Conservation (phyloP, 2,329 filamentous ascomycete genomes). For the Xylariaceae sp. region DNA sequence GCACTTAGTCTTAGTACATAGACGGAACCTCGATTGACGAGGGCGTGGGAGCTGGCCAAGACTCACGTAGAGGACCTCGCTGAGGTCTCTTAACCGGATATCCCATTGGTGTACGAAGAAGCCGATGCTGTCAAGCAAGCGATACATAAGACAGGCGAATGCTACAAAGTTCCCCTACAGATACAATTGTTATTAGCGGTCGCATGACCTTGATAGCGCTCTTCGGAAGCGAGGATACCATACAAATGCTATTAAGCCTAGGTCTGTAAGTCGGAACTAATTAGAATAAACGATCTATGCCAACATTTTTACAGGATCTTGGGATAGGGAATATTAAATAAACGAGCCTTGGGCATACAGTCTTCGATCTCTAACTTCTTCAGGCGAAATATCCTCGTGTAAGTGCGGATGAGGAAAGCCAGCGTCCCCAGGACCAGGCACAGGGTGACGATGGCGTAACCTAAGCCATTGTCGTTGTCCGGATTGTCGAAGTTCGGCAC, state of each 20-base stretch:
- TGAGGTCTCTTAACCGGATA: constrained; percentile 33
- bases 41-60: too few relatives aligned
- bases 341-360: constrained; percentile 4
- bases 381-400: constrained; percentile 15
- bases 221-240: constrained; percentile 2
- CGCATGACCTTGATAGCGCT: constrained; percentile 11
- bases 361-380: constrained; percentile 20
- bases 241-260: constrained; percentile 16
- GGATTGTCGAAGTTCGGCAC: constrained; percentile 19
- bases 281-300: constrained; percentile 1
- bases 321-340: too few relatives aligned
- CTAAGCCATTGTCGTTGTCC: constrained; percentile 16
- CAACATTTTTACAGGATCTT: too few relatives aligned
- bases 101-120: constrained; percentile 44
- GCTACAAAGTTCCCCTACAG: constrained; percentile 3
- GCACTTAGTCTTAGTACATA: not conserved
- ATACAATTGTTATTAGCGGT: not conserved
- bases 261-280: constrained; percentile 10
- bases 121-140: constrained; percentile 35
- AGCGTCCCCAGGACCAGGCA: constrained; percentile 16
- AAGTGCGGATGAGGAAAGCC: constrained; percentile 14
- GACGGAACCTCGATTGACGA: not conserved
- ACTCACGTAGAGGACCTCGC: constrained; percentile 34
- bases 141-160: constrained; percentile 7
- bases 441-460: constrained; percentile 12